Percentiles rank a stretch among this genome's conserved stretches.
Conservation (phyloP, 2,329 filamentous ascomycete species). For the Ophiostoma montium region DNA sequence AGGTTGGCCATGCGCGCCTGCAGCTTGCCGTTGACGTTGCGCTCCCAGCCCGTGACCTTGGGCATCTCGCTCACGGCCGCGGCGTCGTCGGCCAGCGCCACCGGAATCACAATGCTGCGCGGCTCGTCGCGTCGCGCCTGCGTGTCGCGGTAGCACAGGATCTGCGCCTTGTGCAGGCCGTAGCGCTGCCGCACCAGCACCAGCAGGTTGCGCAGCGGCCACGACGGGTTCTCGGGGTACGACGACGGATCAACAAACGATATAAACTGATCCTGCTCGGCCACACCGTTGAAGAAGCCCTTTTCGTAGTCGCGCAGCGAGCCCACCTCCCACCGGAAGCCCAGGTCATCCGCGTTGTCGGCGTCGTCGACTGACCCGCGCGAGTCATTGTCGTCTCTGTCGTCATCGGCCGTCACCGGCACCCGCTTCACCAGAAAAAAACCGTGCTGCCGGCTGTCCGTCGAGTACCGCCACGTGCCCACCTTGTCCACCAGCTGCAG, state of each 20-base stretch:
- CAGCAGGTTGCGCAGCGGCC: conserved; percentile 83
- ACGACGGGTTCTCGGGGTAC: conserved; percentile 74
- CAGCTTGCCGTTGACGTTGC: conserved; percentile 65
- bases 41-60: conserved; percentile 92
- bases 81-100: conserved; percentile 35
- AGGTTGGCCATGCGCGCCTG: conserved; percentile 67
- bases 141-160: conserved; percentile 82
- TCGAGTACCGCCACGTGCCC: conserved; percentile 73
- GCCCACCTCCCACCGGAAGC: conserved; percentile 64
- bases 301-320: conserved; percentile 66
- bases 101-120: conserved; percentile 62
- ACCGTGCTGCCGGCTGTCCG: conserved; percentile 73
- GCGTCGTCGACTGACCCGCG: conserved; percentile 34
- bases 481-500: conserved; percentile 67
- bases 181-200: conserved; percentile 74
- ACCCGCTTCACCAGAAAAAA: conserved; percentile 90
- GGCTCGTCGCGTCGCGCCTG: conserved; percentile 65
- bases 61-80: conserved; percentile 46
- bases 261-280: conserved; percentile 64
- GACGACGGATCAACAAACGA: conserved; percentile 89
- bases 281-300: conserved; percentile 68
- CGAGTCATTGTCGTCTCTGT: conserved; percentile 16
- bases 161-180: conserved; percentile 59
- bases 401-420: conserved; percentile 20
- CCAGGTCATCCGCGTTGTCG: conserved; percentile 36